Evolutionary conservation across 768 basidiomycete genomes (phyloP).

Genomic region (Lentinula lateritia): DNA sequence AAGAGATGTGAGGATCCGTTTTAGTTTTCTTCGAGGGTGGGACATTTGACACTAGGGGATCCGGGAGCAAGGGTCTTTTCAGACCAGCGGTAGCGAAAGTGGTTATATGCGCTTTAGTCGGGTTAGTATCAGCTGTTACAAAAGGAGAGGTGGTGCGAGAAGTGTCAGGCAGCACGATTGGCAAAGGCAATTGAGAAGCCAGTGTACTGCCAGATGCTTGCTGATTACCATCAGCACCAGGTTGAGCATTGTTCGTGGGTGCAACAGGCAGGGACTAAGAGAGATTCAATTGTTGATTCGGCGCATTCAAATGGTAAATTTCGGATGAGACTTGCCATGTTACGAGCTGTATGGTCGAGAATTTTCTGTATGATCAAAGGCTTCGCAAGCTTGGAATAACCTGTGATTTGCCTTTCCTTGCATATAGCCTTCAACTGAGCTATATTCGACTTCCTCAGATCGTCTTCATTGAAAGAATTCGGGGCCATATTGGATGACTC

Average conservation of each 20-base stretch:
- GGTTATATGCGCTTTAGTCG: neutral
- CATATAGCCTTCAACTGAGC: slow-evolving; percentile 62
- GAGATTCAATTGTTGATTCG: neutral
- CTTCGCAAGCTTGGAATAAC: slow-evolving; percentile 67
- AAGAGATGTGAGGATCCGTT: neutral
- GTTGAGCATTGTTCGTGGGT: neutral
- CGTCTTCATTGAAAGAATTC: slow-evolving; percentile 10
- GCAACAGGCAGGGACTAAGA: neutral
- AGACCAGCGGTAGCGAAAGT: neutral
- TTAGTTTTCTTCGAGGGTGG: neutral
- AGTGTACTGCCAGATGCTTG: neutral
- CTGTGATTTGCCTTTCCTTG: slow-evolving; percentile 54
- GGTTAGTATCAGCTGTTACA: neutral
- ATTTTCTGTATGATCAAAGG: slow-evolving; percentile 49
- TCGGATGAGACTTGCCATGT: neutral
- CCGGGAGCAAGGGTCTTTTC: neutral
- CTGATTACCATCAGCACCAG: neutral
- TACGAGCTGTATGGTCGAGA: slow-evolving; percentile 5
- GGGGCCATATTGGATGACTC: neutral
- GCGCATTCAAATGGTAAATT: neutral
- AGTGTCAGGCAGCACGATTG: neutral
- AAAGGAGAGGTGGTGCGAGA: no score
- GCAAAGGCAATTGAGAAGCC: neutral
- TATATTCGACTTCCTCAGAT: slow-evolving; percentile 47
- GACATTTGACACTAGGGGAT: neutral